These are phyloP conservation scores for Penicillium simplicissimum DNA, from an alignment of 495 filamentous ascomycete genomes.

Conservation along the genomic window DNA sequence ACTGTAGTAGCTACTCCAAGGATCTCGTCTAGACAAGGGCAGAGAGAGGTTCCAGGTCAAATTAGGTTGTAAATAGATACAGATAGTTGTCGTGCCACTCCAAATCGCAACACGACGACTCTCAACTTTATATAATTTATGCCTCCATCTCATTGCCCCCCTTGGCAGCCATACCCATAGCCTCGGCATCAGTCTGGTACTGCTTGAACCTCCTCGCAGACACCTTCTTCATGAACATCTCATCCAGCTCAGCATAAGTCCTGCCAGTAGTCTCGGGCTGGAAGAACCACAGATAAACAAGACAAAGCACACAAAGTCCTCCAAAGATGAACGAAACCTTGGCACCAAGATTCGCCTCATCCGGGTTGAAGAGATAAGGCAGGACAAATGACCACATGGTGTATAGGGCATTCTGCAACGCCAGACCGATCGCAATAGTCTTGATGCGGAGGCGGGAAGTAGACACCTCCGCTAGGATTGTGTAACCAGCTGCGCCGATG, in stretches of 20 bases:
- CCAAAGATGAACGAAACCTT: constrained; percentile 29
- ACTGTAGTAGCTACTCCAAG: not conserved
- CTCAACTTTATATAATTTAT: not conserved
- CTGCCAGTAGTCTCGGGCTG: constrained; percentile 19
- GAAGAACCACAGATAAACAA: constrained; percentile 23
- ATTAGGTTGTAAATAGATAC: not conserved
- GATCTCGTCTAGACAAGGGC: not conserved
- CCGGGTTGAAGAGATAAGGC: constrained; percentile 17
- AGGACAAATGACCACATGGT: constrained; percentile 33
- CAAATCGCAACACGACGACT: too few relatives aligned
- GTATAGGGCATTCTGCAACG: constrained; percentile 29
- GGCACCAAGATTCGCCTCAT: constrained; percentile 16
- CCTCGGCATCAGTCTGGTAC: constrained; percentile 19
- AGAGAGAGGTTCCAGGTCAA: not conserved
- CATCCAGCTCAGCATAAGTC: constrained; percentile 23
- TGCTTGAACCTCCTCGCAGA: constrained; percentile 19
- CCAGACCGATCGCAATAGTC: constrained; percentile 33
- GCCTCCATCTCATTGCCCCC: not conserved
- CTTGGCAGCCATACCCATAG: constrained; percentile 16
- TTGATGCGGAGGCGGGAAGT: constrained; percentile 33
- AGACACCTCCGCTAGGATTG: constrained; percentile 28
- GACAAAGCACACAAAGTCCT: constrained; percentile 16
- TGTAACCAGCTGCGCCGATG: constrained; percentile 36
- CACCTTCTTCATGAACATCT: constrained; percentile 22
- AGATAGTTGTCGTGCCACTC: not conserved